Evolutionary conservation across 2,329 filamentous ascomycete genomes (phyloP).

Genomic region (Rutstroemia sp.): DNA sequence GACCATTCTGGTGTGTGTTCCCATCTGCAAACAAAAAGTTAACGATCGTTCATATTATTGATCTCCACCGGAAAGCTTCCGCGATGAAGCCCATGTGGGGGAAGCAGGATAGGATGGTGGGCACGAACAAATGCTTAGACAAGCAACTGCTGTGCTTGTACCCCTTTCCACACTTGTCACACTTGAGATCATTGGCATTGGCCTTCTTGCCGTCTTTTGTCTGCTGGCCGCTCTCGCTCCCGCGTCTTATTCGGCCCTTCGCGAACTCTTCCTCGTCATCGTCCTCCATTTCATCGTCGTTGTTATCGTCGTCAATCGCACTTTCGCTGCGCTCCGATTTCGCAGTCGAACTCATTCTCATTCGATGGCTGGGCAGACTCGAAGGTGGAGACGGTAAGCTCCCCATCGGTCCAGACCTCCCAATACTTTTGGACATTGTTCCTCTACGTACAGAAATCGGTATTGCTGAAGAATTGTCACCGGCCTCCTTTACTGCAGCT

Average conservation of each 20-base stretch:
- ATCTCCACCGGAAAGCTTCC: slow-evolving; percentile 31
- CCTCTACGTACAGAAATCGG: slow-evolving; percentile 58
- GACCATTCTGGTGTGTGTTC: slow-evolving; percentile 99
- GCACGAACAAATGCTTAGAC: slow-evolving; percentile 98
- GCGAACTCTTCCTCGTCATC: slow-evolving; percentile 35
- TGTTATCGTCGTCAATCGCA: slow-evolving; percentile 62
- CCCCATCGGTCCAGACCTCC: slow-evolving; percentile 45
- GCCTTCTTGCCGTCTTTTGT: slow-evolving; percentile 73
- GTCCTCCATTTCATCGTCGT: slow-evolving; percentile 49
- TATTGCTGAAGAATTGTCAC: slow-evolving; percentile 49
- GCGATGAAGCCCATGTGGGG: slow-evolving; percentile 33
- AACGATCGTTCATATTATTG: slow-evolving; percentile 24
- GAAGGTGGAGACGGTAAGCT: slow-evolving; percentile 59
- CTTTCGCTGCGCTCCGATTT: slow-evolving; percentile 47
- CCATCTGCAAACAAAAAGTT: slow-evolving; percentile 62
- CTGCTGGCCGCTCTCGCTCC: slow-evolving; percentile 82
- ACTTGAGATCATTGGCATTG: slow-evolving; percentile 80
- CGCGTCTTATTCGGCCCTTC: slow-evolving; percentile 48
- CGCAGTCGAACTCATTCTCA: slow-evolving; percentile 41
- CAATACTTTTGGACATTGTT: slow-evolving; percentile 58
- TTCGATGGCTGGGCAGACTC: slow-evolving; percentile 53
- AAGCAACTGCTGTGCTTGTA: slow-evolving; percentile 99
- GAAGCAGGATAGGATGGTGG: slow-evolving; percentile 42
- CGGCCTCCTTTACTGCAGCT: slow-evolving; percentile 60
- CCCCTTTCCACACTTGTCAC: slow-evolving; percentile 97